Conservation (phyloP, 1,284 basidiomycete genomes). For the Ceratobasidium theobromae region DNA sequence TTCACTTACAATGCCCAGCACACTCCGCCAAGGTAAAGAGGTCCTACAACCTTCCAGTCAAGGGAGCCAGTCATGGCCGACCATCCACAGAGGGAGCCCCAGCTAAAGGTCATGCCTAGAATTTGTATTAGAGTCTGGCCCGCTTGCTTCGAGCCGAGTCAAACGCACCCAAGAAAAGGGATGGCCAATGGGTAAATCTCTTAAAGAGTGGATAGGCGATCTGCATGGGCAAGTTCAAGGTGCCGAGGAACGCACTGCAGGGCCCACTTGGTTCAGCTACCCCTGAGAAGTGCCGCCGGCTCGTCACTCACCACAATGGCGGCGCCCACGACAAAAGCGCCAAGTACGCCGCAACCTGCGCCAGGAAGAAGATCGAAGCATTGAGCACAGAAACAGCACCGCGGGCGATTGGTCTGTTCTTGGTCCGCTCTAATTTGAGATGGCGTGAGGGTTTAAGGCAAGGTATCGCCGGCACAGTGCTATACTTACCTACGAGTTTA, state of each 20-base stretch:
- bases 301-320: slow-evolving; percentile 42
- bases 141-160: not conserved
- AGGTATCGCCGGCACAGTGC: too few relatives aligned
- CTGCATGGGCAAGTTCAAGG: slow-evolving; percentile 51
- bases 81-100: slow-evolving; percentile 50
- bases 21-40: slow-evolving; percentile 41
- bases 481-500: not conserved
- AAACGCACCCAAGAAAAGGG: slow-evolving; percentile 42
- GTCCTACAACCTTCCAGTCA: slow-evolving; percentile 45
- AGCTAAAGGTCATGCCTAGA: slow-evolving; percentile 46
- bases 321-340: slow-evolving; percentile 48
- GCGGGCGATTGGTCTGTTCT: slow-evolving; percentile 52
- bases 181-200: slow-evolving; percentile 52
- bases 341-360: slow-evolving; percentile 47
- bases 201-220: slow-evolving; percentile 64
- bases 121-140: too few relatives aligned
- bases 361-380: slow-evolving; percentile 48
- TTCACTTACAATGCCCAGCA: slow-evolving; percentile 41
- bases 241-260: slow-evolving; percentile 48
- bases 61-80: slow-evolving; percentile 47
- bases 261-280: slow-evolving; percentile 10
- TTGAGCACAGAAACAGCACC: slow-evolving; percentile 48
- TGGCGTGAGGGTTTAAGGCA: too few relatives aligned
- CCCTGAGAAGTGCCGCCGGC: not conserved
- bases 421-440: slow-evolving; percentile 49